phyloP scores from a whole-genome alignment of 495 filamentous ascomycete species.

The Penicillium roqueforti region DNA sequence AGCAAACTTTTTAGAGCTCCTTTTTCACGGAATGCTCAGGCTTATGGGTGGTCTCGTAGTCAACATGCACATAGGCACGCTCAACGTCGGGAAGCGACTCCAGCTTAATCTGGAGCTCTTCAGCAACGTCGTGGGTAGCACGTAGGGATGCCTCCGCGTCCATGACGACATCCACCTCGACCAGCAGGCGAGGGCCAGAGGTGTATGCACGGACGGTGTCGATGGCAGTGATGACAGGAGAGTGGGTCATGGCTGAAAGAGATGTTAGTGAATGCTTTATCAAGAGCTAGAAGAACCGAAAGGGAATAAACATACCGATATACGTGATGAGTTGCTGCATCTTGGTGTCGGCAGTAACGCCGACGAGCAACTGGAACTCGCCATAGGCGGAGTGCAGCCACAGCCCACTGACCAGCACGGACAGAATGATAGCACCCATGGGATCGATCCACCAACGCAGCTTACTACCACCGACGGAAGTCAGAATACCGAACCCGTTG shows the following conservation, averaged over 20 bases:
- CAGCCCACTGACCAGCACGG: constrained; percentile 65
- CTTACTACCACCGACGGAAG: constrained; percentile 80
- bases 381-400: constrained; percentile 83
- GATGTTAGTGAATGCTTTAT: background rate
- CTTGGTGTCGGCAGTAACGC: constrained; percentile 77
- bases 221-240: constrained; percentile 70
- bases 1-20: constrained; percentile 40
- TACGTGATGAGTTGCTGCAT: constrained; percentile 95
- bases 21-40: constrained; percentile 70
- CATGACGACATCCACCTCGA: constrained; percentile 90
- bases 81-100: constrained; percentile 91
- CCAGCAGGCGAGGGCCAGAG: constrained; percentile 81
- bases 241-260: constrained; percentile 73
- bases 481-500: constrained; percentile 88
- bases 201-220: constrained; percentile 95
- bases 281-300: background rate
- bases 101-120: constrained; percentile 90
- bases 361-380: constrained; percentile 88
- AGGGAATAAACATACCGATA: constrained; percentile 56
- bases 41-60: constrained; percentile 97
- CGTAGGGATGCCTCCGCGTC: constrained; percentile 60
- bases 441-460: constrained; percentile 95
- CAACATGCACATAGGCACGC: constrained; percentile 93
- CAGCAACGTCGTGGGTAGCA: constrained; percentile 88
- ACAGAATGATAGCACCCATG: constrained; percentile 82